These are phyloP conservation scores for Beauveria rudraprayagi DNA, from an alignment of 2,329 filamentous ascomycete genomes.

Conservation along the genomic window DNA sequence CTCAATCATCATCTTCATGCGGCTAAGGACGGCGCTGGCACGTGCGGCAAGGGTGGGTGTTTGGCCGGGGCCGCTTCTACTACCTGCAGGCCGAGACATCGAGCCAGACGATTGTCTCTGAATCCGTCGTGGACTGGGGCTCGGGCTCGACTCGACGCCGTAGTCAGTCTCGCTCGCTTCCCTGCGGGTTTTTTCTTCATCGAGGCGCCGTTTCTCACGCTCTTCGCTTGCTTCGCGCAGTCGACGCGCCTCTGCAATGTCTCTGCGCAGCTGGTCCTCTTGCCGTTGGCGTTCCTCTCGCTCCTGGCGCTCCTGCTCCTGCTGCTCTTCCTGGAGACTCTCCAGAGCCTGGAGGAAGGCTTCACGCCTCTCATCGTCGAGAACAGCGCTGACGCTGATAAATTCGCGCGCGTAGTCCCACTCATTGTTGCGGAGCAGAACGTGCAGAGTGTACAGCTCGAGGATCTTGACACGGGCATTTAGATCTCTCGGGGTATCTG, in stretches of 20 bases:
- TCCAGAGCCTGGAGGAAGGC: slow-evolving; percentile 82
- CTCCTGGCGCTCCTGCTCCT: slow-evolving; percentile 59
- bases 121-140: neutral
- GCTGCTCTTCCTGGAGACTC: slow-evolving; percentile 74
- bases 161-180: slow-evolving; percentile 58
- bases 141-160: slow-evolving; percentile 51
- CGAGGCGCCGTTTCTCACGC: slow-evolving; percentile 41
- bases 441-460: slow-evolving; percentile 90
- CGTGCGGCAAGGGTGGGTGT: slow-evolving; percentile 35
- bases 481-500: slow-evolving; percentile 77
- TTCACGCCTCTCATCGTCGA: slow-evolving; percentile 88
- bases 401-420: slow-evolving; percentile 95
- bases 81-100: slow-evolving; percentile 21
- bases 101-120: slow-evolving; percentile 1
- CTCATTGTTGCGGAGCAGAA: slow-evolving; percentile 85
- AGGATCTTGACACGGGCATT: slow-evolving; percentile 83
- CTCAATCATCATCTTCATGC: slow-evolving; percentile 43
- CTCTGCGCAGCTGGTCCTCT: slow-evolving; percentile 47
- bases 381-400: slow-evolving; percentile 73
- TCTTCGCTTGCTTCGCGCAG: slow-evolving; percentile 52
- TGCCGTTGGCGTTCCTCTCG: slow-evolving; percentile 49
- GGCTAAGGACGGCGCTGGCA: slow-evolving; percentile 45
- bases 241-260: slow-evolving; percentile 49
- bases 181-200: slow-evolving; percentile 44
- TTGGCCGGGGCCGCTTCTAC: slow-evolving; percentile 18